A percentile compares a stretch with the other conserved stretches of the same genome.
phyloP scores from a whole-genome alignment of 2,329 filamentous ascomycete genomes.

The Calonectria henricotiae region DNA sequence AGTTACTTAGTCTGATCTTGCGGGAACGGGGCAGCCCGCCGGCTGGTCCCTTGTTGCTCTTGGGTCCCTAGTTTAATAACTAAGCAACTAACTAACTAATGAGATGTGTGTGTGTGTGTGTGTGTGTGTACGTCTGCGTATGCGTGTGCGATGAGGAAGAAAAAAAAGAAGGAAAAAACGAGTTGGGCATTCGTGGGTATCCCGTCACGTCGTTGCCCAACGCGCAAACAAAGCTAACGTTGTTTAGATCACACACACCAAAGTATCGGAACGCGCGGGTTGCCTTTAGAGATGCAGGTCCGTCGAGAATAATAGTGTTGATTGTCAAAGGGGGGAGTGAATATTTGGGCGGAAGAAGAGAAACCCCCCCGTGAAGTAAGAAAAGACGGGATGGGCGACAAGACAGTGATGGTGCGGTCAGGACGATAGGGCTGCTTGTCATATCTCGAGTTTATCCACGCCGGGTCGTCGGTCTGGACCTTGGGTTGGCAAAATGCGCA shows the following conservation, averaged over 20 bases:
- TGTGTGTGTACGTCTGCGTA: neutral
- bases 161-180: neutral
- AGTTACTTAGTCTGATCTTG: slow-evolving; percentile 28
- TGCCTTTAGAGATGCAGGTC: neutral
- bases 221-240: slow-evolving; percentile 16
- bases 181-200: slow-evolving; percentile 16
- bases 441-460: slow-evolving; percentile 5
- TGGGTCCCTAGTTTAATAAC: slow-evolving; percentile 5
- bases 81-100: neutral
- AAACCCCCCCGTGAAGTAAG: neutral
- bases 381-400: neutral
- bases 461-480: slow-evolving; percentile 2
- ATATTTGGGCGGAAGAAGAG: neutral
- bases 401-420: neutral
- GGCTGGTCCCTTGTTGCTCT: slow-evolving; percentile 19
- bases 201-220: neutral
- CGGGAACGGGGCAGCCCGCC: slow-evolving; percentile 24
- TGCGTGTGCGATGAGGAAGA: neutral
- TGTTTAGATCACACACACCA: neutral
- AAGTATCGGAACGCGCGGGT: neutral
- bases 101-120: neutral
- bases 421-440: slow-evolving; percentile 9
- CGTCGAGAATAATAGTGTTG: neutral
- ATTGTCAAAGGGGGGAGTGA: neutral
- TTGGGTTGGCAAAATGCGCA: neutral